phyloP scores from a whole-genome alignment of 2,329 filamentous ascomycete genomes.

The Aspergillus amoenus region DNA sequence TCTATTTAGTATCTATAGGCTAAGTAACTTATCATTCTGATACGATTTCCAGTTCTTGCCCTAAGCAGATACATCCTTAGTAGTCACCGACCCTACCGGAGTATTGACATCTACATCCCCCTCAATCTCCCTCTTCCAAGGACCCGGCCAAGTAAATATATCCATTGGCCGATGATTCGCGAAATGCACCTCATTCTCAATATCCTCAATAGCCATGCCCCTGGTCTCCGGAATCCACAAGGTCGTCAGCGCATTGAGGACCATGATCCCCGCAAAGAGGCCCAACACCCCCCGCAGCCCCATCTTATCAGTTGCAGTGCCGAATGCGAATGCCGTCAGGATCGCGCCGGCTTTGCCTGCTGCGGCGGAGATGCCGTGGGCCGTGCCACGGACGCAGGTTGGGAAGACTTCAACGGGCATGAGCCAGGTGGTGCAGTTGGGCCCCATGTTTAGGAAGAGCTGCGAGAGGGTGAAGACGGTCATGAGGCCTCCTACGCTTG shows the following conservation, averaged over 20 bases:
- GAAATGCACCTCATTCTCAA: background rate
- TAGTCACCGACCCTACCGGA: too few relatives aligned
- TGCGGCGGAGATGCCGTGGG: constrained; percentile 91
- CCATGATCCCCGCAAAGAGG: constrained; percentile 1
- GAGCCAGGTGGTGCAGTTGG: constrained; percentile 92
- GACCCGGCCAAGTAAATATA: background rate
- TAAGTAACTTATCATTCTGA: too few relatives aligned
- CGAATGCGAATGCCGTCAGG: constrained; percentile 51
- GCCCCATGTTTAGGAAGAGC: constrained; percentile 51
- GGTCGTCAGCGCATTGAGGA: background rate
- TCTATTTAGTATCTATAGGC: too few relatives aligned
- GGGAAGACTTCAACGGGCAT: constrained; percentile 93
- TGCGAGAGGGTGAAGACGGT: background rate
- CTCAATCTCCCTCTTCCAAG: too few relatives aligned
- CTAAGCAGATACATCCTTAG: too few relatives aligned
- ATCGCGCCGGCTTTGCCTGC: constrained; percentile 85
- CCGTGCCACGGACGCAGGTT: constrained; percentile 84
- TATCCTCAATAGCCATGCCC: background rate
- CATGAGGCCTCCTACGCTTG: background rate
- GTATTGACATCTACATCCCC: too few relatives aligned
- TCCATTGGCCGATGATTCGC: background rate
- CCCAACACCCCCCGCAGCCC: background rate
- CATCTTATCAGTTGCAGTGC: background rate
- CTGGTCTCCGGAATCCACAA: background rate
- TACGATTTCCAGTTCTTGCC: too few relatives aligned